phyloP scores from a whole-genome alignment of 495 filamentous ascomycete species.

The Sabuloglossum arenarium region DNA sequence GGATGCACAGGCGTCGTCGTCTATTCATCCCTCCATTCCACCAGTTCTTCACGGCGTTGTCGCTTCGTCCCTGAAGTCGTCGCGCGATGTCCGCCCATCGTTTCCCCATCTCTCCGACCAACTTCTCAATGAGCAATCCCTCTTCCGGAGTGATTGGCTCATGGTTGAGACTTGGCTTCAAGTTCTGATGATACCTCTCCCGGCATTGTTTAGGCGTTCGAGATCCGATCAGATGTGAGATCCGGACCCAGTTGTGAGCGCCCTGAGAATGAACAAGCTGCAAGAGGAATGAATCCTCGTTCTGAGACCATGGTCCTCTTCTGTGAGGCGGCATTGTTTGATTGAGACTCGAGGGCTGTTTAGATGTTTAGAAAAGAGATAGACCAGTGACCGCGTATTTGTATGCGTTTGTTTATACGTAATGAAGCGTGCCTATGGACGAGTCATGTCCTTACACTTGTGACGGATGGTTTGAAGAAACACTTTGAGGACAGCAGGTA shows the following conservation, averaged over 20 bases:
- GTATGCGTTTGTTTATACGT: background rate
- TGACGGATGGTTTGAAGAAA: background rate
- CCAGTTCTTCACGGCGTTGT: slow-evolving; percentile 99
- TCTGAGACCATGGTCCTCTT: slow-evolving; percentile 74
- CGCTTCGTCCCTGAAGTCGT: slow-evolving; percentile 66
- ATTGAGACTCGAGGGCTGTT: background rate
- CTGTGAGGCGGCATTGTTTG: slow-evolving; percentile 24
- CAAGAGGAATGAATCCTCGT: slow-evolving; percentile 55
- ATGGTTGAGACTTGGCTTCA: slow-evolving; percentile 79
- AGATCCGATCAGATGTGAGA: slow-evolving; percentile 52
- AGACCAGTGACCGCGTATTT: background rate
- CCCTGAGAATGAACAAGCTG: slow-evolving; percentile 56
- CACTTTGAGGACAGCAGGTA: too few relatives aligned
- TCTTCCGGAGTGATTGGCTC: slow-evolving; percentile 85
- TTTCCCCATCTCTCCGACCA: slow-evolving; percentile 70
- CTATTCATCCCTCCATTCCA: slow-evolving; percentile 95
- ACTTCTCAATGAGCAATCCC: slow-evolving; percentile 56
- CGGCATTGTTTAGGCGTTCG: slow-evolving; percentile 90
- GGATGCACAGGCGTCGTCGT: slow-evolving; percentile 27
- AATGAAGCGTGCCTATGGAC: background rate
- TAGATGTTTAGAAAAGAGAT: background rate
- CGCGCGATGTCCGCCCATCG: slow-evolving; percentile 92
- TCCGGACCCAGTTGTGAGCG: slow-evolving; percentile 80
- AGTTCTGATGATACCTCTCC: slow-evolving; percentile 86
- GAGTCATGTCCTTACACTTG: background rate